These are phyloP conservation scores for Urostyla sp. DNA, from an alignment of 73 alveolate genomes.

Conservation along the genomic window DNA sequence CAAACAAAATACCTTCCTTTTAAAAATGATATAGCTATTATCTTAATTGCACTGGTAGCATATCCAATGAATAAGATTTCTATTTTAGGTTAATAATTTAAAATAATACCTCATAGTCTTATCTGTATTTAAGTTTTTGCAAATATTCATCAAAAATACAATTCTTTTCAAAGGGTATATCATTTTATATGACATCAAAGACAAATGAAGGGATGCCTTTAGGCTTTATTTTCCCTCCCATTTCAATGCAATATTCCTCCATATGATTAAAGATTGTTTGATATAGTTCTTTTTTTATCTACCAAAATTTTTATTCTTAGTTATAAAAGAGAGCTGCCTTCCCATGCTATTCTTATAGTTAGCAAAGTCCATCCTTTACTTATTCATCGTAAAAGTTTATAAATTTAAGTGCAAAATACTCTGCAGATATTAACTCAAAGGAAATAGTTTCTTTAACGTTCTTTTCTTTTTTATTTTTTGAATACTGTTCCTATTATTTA, in stretches of 20 bases:
- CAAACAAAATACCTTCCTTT: conserved; percentile 85
- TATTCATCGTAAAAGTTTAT: no score
- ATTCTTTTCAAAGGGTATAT: conserved; percentile 24
- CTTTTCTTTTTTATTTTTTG: no score
- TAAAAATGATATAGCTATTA: conserved; percentile 75
- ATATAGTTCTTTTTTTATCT: not conserved
- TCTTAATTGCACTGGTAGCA: conserved; percentile 70
- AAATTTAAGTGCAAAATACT: no score
- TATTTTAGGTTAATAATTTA: not conserved
- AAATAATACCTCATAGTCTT: conserved; percentile 16
- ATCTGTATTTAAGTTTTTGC: not conserved
- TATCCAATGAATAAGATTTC: conserved; percentile 51
- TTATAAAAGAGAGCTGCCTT: not conserved
- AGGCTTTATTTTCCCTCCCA: not conserved
- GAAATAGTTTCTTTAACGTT: no score
- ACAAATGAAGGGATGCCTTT: conserved; percentile 24
- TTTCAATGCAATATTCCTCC: not conserved
- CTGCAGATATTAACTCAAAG: no score
- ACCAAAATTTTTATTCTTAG: not conserved
- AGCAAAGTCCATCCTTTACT: no score
- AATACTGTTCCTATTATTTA: no score
- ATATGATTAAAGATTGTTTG: not conserved
- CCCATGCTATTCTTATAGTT: not conserved
- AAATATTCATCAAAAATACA: conserved; percentile 3
- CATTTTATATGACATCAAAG: conserved; percentile 8